Conservation (phyloP, 1,139 yeast genomes). For the Keqinozyma sinolaborantium region DNA sequence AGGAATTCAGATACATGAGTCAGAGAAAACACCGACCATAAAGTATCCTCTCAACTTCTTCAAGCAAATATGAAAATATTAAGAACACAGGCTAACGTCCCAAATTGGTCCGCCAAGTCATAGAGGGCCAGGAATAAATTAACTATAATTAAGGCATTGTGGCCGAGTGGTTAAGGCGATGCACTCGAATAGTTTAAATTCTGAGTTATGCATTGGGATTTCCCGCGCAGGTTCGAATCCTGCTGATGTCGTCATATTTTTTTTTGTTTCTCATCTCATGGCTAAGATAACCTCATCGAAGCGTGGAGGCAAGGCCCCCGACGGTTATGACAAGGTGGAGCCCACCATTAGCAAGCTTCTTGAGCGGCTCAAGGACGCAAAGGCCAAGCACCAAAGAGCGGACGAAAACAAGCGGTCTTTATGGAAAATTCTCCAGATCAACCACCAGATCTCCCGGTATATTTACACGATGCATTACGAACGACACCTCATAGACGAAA, state of each 20-base stretch:
- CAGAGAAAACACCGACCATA: too few species aligned
- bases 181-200: conserved; percentile 58
- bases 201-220: conserved; percentile 63
- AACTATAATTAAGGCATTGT: conserved; percentile 55
- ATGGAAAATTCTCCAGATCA: conserved; percentile 71
- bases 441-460: conserved; percentile 76
- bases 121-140: too few species aligned
- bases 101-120: too few species aligned
- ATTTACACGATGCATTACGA: conserved; percentile 72
- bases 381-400: conserved; percentile 23
- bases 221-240: conserved; percentile 93
- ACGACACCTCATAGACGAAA: conserved; percentile 60
- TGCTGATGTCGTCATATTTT: conserved; percentile 67
- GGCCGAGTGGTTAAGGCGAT: conserved; percentile 83
- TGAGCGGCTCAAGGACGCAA: conserved; percentile 57
- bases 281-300: conserved; percentile 38
- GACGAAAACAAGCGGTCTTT: conserved; percentile 49
- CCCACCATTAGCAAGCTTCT: conserved; percentile 66
- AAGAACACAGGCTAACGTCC: too few species aligned
- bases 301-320: conserved; percentile 57
- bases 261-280: conserved; percentile 20
- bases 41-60: too few species aligned
- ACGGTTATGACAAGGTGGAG: conserved; percentile 71
- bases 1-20: too few species aligned
- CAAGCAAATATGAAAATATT: too few species aligned